Percentiles rank a stretch among this genome's conserved stretches.
Evolutionary conservation across 331 rosid genomes (phyloP).

Genomic region (Rosa hybrid): DNA sequence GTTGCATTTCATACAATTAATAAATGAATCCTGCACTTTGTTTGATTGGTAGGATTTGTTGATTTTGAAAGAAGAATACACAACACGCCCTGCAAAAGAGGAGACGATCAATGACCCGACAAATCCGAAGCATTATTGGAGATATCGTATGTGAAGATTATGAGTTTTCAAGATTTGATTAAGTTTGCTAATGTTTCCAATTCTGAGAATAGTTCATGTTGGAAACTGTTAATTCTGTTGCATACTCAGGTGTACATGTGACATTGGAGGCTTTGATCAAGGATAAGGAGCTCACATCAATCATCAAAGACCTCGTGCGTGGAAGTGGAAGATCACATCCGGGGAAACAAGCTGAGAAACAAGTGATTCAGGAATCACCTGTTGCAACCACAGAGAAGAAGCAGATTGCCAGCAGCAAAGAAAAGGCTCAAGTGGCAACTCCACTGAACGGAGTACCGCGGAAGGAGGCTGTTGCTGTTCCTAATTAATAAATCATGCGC

Average conservation of each 20-base stretch:
- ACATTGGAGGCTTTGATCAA: constrained; percentile 71
- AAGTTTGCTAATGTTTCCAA: neutral
- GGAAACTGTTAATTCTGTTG: neutral
- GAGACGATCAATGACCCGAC: constrained; percentile 97
- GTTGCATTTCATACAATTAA: neutral
- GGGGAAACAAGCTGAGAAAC: constrained; percentile 34
- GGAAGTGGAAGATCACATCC: constrained; percentile 79
- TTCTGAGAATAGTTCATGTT: neutral
- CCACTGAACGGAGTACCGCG: constrained; percentile 27
- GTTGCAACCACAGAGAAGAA: constrained; percentile 31
- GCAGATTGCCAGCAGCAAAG: constrained; percentile 27
- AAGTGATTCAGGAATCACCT: constrained; percentile 22
- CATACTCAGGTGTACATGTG: constrained; percentile 73
- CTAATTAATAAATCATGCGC: neutral
- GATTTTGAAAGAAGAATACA: constrained; percentile 80
- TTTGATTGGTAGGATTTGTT: constrained; percentile 66
- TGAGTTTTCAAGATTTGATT: neutral
- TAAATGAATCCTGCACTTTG: constrained; percentile 12
- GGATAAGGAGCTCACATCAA: constrained; percentile 60
- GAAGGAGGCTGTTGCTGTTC: constrained; percentile 42
- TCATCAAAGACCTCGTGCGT: constrained; percentile 59
- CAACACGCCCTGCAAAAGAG: constrained; percentile 78
- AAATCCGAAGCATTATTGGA: constrained; percentile 98
- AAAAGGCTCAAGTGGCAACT: constrained; percentile 30
- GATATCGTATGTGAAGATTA: constrained; percentile 74